These are phyloP conservation scores for Botrytis cinerea DNA, from an alignment of 2,329 filamentous ascomycete species.

Conservation along the genomic window DNA sequence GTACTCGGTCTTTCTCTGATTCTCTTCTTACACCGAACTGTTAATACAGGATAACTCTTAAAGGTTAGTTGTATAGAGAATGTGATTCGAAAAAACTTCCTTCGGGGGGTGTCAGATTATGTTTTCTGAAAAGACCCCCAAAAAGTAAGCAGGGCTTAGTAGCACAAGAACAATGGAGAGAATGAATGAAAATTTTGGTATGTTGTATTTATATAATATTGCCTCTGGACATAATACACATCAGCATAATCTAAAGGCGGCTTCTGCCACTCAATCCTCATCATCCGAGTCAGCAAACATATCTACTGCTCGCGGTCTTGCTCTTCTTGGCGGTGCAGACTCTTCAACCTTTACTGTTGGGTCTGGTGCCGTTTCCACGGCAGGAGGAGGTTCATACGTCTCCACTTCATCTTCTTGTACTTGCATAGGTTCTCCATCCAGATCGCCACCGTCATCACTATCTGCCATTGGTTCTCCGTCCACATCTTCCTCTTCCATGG, in stretches of 20 bases:
- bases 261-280: slow-evolving; percentile 29
- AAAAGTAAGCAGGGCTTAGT: background rate
- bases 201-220: background rate
- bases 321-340: slow-evolving; percentile 31
- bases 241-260: no score
- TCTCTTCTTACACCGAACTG: background rate
- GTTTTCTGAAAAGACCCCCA: background rate
- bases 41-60: background rate
- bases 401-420: slow-evolving; percentile 9
- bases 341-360: background rate
- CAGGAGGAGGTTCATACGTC: slow-evolving; percentile 1
- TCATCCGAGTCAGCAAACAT: slow-evolving; percentile 82
- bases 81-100: background rate
- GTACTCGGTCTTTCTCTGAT: no score
- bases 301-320: slow-evolving; percentile 69
- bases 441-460: slow-evolving; percentile 42
- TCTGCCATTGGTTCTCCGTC: slow-evolving; percentile 58
- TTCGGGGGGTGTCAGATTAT: background rate
- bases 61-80: background rate
- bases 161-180: background rate
- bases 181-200: background rate
- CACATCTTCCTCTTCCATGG: slow-evolving; percentile 49
- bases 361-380: background rate
- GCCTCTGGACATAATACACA: no score
- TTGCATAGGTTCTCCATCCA: slow-evolving; percentile 44